Percentiles rank a stretch among this genome's conserved stretches.
phyloP scores from a whole-genome alignment of 176 grass and related monocot species.

The Avena eriantha region DNA sequence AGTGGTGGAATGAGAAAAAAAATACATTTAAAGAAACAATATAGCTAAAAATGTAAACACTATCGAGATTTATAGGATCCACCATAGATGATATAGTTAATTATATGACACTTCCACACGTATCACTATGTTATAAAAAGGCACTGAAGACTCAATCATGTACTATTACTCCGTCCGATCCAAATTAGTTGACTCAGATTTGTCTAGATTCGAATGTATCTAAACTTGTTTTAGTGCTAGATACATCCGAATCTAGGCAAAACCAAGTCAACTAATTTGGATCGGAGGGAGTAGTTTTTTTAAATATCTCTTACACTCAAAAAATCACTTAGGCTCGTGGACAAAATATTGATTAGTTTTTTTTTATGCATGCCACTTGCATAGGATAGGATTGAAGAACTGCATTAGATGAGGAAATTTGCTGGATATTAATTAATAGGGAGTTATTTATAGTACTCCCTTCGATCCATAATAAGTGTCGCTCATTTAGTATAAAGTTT shows the following conservation, averaged over 20 bases:
- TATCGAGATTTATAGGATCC: neutral
- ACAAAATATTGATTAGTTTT: neutral
- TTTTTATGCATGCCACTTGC: constrained; percentile 13
- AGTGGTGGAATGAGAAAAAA: neutral
- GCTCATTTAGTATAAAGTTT: no score
- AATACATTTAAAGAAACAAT: neutral
- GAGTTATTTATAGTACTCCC: constrained; percentile 18
- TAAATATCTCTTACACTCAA: neutral
- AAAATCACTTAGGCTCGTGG: neutral
- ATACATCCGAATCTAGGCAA: no score
- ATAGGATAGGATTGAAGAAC: neutral
- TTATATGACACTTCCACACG: neutral
- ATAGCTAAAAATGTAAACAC: neutral
- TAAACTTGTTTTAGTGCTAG: no score
- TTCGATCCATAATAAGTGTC: no score
- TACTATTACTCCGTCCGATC: no score
- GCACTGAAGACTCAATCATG: neutral
- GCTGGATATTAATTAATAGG: neutral
- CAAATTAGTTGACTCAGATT: no score
- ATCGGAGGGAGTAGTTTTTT: no score
- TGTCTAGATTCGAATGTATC: no score
- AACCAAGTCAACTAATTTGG: no score
- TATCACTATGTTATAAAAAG: constrained; percentile 26
- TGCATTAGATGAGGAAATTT: constrained; percentile 2
- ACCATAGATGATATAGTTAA: constrained; percentile 1